These are phyloP conservation scores for Oryza rufipogon DNA, from an alignment of 176 grass and related monocot genomes.

Conservation along the genomic window DNA sequence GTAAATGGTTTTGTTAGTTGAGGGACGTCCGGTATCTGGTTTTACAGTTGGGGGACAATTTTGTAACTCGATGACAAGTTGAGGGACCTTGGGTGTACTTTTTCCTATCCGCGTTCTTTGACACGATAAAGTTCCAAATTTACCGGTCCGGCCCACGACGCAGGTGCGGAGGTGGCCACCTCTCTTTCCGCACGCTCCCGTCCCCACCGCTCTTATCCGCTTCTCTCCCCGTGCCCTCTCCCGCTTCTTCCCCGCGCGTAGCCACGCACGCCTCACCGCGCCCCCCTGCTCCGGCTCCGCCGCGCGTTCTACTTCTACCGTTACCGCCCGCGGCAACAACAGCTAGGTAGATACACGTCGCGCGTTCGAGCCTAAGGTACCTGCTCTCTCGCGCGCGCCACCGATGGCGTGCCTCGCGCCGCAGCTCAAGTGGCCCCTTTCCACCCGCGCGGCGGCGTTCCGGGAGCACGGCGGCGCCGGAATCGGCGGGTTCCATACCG, in stretches of 20 bases:
- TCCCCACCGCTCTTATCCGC: conserved; percentile 56
- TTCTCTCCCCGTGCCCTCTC: conserved; percentile 4
- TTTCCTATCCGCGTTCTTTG: not conserved
- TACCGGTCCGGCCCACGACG: not conserved
- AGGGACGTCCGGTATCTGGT: no score
- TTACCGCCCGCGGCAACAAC: not conserved
- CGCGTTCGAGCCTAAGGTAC: conserved; percentile 15
- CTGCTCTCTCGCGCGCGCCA: not conserved
- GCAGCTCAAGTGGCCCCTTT: conserved; percentile 56
- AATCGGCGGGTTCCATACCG: not conserved
- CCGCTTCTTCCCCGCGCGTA: conserved; percentile 30
- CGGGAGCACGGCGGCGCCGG: conserved; percentile 37
- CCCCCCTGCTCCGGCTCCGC: conserved; percentile 13
- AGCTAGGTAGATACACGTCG: conserved; percentile 1
- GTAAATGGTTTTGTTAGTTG: no score
- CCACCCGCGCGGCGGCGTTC: conserved; percentile 38
- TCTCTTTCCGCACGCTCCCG: conserved; percentile 37
- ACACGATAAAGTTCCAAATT: not conserved
- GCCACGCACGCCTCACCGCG: conserved; percentile 25
- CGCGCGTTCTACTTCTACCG: conserved; percentile 24
- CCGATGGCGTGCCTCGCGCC: conserved; percentile 54
- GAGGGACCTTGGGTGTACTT: no score
- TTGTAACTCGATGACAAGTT: no score
- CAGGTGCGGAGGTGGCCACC: conserved; percentile 12
- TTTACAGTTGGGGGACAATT: no score